phyloP scores from a whole-genome alignment of 2,329 filamentous ascomycete genomes.

The Penicillium sp. region DNA sequence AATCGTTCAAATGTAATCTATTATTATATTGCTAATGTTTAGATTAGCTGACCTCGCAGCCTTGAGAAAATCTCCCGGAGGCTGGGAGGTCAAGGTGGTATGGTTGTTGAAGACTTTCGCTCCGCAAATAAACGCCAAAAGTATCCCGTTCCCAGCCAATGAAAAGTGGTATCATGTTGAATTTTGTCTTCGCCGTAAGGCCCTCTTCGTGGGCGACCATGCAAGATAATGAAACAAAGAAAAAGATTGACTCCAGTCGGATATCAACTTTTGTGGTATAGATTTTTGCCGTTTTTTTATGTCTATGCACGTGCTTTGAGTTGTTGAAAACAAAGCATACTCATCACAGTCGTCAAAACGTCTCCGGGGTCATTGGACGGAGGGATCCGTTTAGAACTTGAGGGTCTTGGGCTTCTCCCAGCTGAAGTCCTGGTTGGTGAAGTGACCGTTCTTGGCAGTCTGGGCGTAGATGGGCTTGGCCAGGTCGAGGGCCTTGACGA shows the following conservation, averaged over 20 bases:
- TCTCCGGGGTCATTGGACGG: constrained; percentile 18
- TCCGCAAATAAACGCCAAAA: constrained; percentile 40
- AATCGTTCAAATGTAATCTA: constrained; percentile 15
- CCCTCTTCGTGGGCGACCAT: constrained; percentile 35
- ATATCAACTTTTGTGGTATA: constrained; percentile 15
- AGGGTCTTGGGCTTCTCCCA: constrained; percentile 98
- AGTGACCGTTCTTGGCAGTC: constrained; percentile 99
- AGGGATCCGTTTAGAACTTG: constrained; percentile 64
- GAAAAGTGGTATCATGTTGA: constrained; percentile 48
- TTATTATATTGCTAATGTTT: constrained; percentile 37
- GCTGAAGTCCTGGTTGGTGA: constrained; percentile 94
- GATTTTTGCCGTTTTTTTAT: constrained; percentile 21
- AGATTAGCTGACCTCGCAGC: constrained; percentile 30
- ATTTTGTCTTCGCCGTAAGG: constrained; percentile 41
- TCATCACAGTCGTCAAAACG: constrained; percentile 43
- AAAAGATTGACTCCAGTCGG: constrained; percentile 17
- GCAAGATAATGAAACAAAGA: constrained; percentile 35
- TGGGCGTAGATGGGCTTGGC: constrained; percentile 95
- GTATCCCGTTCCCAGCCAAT: constrained; percentile 37
- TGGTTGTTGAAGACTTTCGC: constrained; percentile 41
- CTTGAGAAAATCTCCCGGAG: constrained; percentile 9
- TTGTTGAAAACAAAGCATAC: constrained; percentile 50
- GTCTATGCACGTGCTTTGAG: constrained; percentile 45
- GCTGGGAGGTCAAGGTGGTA: constrained; percentile 22
- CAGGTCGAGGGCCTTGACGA: constrained; percentile 94